Evolutionary conservation across 2,329 filamentous ascomycete genomes (phyloP).

Genomic region (Shiraia sp.): DNA sequence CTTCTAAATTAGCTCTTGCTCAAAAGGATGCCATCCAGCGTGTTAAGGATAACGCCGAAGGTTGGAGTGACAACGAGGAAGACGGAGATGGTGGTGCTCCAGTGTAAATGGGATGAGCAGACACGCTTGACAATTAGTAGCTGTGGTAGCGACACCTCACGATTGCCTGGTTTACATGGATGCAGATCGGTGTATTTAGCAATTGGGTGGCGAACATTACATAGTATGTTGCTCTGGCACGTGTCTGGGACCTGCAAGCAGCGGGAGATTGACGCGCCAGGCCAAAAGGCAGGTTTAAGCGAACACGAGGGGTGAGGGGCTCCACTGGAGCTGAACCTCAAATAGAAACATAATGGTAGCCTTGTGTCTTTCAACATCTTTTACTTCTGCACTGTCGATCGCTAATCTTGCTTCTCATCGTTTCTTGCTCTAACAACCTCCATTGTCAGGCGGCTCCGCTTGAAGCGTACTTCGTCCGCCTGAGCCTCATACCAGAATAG

Average conservation of each 20-base stretch:
- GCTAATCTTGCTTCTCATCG: neutral
- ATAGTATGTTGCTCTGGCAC: too few species aligned
- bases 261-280: too few species aligned
- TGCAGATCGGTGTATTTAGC: too few species aligned
- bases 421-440: neutral
- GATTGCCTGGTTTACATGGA: too few species aligned
- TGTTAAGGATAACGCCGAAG: slow-evolving; percentile 45
- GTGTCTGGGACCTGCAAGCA: too few species aligned
- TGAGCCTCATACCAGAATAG: neutral
- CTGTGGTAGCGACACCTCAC: too few species aligned
- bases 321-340: slow-evolving; percentile 8
- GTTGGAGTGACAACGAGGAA: slow-evolving; percentile 44
- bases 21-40: slow-evolving; percentile 38
- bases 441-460: too few species aligned
- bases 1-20: slow-evolving; percentile 25
- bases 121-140: too few species aligned
- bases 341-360: neutral
- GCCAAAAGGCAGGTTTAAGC: slow-evolving; percentile 18
- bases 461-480: too few species aligned
- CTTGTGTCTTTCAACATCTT: neutral
- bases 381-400: neutral
- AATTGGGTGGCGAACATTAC: too few species aligned
- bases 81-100: slow-evolving; percentile 43
- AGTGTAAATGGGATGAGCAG: too few species aligned
- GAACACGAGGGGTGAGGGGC: slow-evolving; percentile 17